A percentile compares a stretch with the other conserved stretches of the same genome.
Evolutionary conservation across 306 rosid species (phyloP).

Genomic region (Gillenia trifoliata): DNA sequence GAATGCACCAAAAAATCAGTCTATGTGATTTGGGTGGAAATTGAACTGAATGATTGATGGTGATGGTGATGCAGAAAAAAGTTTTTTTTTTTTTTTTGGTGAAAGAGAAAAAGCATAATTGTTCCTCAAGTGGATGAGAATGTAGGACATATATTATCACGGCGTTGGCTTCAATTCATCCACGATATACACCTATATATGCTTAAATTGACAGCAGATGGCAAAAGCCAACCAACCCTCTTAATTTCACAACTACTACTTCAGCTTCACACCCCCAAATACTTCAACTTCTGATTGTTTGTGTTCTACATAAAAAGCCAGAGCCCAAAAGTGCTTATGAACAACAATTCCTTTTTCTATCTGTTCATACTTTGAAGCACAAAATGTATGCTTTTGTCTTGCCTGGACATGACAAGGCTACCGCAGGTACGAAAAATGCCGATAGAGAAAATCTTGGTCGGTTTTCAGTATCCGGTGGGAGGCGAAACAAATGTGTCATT

Average conservation of each 20-base stretch:
- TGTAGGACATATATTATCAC: constrained; percentile 6
- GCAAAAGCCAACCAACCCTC: constrained; percentile 49
- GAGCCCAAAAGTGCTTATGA: neutral
- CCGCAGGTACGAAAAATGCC: constrained; percentile 26
- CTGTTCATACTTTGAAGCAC: neutral
- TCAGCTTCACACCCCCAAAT: neutral
- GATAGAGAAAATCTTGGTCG: constrained; percentile 20
- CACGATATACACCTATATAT: constrained; percentile 5
- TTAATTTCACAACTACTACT: constrained; percentile 40
- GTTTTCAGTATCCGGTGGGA: constrained; percentile 25
- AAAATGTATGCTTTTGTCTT: constrained; percentile 24
- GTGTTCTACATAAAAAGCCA: neutral
- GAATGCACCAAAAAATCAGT: neutral
- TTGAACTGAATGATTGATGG: neutral
- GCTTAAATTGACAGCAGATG: constrained; percentile 32
- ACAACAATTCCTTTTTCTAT: neutral
- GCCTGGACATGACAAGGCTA: constrained; percentile 27
- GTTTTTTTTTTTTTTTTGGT: too few species aligned
- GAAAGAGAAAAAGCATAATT: too few species aligned
- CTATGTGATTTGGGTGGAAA: neutral
- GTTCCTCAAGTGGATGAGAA: constrained; percentile 21
- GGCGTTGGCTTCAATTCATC: constrained; percentile 15
- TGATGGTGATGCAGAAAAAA: constrained; percentile 8
- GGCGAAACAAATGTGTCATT: constrained; percentile 38
- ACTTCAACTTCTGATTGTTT: neutral